Conservation (phyloP, 2,329 filamentous ascomycete genomes). For the Neofusicoccum umdonicola region DNA sequence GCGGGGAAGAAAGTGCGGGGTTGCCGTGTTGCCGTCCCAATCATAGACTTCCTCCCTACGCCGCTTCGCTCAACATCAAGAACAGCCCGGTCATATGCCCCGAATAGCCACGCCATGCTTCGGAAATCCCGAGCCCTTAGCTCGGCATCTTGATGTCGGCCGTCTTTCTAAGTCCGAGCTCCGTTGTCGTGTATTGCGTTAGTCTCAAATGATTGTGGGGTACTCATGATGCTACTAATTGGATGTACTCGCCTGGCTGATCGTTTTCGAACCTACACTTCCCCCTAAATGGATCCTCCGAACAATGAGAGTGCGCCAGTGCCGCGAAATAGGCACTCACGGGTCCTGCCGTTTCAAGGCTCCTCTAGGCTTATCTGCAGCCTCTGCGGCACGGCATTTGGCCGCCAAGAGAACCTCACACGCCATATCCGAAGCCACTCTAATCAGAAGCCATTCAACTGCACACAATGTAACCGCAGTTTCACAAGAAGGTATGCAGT, state of each 20-base stretch:
- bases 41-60: neutral
- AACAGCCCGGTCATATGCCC: neutral
- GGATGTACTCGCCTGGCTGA: too few relatives aligned
- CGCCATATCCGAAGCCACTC: neutral
- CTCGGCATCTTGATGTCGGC: neutral
- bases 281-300: neutral
- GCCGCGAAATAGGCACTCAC: neutral
- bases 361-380: neutral
- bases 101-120: neutral
- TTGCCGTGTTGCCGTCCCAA: neutral
- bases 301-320: neutral
- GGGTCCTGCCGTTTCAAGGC: neutral
- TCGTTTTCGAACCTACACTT: too few relatives aligned
- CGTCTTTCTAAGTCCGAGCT: neutral
- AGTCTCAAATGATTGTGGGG: too few relatives aligned
- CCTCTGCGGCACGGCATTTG: neutral
- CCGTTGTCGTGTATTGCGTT: neutral
- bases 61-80: neutral
- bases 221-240: too few relatives aligned
- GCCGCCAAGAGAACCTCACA: neutral
- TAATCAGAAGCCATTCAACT: neutral
- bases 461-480: neutral
- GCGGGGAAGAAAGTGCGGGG: neutral
- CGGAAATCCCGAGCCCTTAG: neutral
- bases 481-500: neutral